These are phyloP conservation scores for Exophiala calicioides DNA, from an alignment of 2,329 filamentous ascomycete species.

Conservation along the genomic window DNA sequence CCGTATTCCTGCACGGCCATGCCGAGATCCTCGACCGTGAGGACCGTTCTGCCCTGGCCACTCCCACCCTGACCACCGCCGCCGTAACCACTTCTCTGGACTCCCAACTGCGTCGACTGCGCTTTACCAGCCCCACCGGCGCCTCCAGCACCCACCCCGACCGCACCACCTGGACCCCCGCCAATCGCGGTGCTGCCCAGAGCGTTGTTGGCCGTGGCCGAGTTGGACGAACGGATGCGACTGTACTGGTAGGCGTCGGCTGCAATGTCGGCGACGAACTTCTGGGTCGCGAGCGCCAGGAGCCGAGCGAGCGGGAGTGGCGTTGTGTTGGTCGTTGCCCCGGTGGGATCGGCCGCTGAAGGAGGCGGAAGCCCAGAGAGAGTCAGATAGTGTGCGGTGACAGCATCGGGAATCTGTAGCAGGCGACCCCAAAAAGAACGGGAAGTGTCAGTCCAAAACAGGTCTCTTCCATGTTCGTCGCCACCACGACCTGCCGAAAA, in stretches of 20 bases:
- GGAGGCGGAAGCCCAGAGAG: conserved; percentile 91
- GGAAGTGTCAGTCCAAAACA: background rate
- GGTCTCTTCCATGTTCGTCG: too few relatives aligned
- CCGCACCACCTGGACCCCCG: conserved; percentile 43
- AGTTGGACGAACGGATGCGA: conserved; percentile 90
- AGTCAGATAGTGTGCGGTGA: conserved; percentile 97
- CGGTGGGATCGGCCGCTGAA: conserved; percentile 70
- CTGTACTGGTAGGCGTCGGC: conserved; percentile 98
- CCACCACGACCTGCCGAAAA: too few relatives aligned
- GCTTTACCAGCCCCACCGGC: conserved; percentile 51
- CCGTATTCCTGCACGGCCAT: conserved; percentile 99
- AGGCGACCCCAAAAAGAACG: background rate
- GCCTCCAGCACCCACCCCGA: conserved; percentile 41
- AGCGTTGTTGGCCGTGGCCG: conserved; percentile 80
- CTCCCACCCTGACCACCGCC: conserved; percentile 86
- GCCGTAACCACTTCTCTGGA: conserved; percentile 76
- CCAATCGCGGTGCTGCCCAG: conserved; percentile 71
- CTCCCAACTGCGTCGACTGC: conserved; percentile 61
- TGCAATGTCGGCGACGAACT: conserved; percentile 96
- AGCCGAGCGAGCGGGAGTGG: conserved; percentile 86
- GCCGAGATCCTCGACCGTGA: conserved; percentile 97
- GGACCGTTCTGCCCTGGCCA: conserved; percentile 80
- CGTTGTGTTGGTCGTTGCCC: conserved; percentile 74
- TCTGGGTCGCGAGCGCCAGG: conserved; percentile 95
- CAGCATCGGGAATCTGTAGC: conserved; percentile 86